phyloP scores from a whole-genome alignment of 148 eudicot species.

The Fallopia convolvulus region DNA sequence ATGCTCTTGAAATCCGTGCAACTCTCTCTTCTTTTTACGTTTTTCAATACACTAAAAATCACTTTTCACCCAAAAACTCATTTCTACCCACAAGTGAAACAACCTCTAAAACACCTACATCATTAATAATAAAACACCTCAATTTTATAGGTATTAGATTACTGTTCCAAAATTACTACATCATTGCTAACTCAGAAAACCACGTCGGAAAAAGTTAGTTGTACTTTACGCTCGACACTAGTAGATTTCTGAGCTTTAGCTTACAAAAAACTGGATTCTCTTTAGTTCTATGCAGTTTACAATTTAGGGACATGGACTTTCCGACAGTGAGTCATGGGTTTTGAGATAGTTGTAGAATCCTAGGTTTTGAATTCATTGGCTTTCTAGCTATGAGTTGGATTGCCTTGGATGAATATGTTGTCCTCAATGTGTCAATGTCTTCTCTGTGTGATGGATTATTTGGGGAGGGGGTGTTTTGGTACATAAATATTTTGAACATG shows the following conservation, averaged over 20 bases:
- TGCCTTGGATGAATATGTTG: background rate
- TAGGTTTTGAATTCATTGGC: background rate
- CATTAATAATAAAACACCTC: background rate
- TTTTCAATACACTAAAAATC: too few relatives aligned
- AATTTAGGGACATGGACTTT: background rate
- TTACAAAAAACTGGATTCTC: background rate
- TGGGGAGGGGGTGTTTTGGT: background rate
- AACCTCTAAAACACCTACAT: too few relatives aligned
- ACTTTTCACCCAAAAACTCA: too few relatives aligned
- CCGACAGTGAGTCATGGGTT: background rate
- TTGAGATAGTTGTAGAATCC: background rate
- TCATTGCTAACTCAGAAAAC: background rate
- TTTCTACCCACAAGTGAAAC: too few relatives aligned
- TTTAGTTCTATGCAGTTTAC: background rate
- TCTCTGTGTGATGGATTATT: background rate
- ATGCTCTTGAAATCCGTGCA: too few relatives aligned
- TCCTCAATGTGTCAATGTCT: too few relatives aligned
- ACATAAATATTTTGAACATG: background rate
- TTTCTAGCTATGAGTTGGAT: background rate
- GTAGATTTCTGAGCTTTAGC: background rate
- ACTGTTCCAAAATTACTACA: background rate
- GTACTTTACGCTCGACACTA: background rate
- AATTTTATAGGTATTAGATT: background rate
- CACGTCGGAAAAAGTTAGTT: background rate
- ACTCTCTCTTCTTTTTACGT: too few relatives aligned